A percentile compares a stretch with the other conserved stretches of the same genome.
phyloP scores from a whole-genome alignment of 345 rosid genomes.

The Leavenworthia alabamica region DNA sequence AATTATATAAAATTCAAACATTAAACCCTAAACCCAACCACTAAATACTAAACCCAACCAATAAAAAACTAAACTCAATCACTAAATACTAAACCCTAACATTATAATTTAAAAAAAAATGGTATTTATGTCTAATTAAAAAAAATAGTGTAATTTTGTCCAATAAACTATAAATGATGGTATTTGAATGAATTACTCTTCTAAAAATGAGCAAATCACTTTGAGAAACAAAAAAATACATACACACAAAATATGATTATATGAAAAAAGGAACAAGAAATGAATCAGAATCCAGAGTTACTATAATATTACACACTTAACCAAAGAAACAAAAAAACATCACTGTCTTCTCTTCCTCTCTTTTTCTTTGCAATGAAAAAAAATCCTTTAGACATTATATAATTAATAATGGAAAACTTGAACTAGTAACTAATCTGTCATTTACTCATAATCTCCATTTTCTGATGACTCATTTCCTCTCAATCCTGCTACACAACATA shows the following conservation, averaged over 20 bases:
- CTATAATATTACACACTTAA: slow-evolving; percentile 13
- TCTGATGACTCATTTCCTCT: slow-evolving; percentile 51
- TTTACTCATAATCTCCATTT: slow-evolving; percentile 55
- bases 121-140: no score
- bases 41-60: no score
- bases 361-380: slow-evolving; percentile 21
- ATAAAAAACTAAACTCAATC: no score
- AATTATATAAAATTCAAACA: no score
- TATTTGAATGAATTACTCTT: no score
- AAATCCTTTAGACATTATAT: slow-evolving; percentile 8
- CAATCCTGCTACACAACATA: slow-evolving; percentile 49
- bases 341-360: not conserved
- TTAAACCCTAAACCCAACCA: no score
- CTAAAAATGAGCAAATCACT: not conserved
- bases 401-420: slow-evolving; percentile 3
- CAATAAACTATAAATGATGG: no score
- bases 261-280: not conserved
- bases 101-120: no score
- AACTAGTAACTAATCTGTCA: slow-evolving; percentile 36
- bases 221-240: not conserved
- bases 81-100: no score
- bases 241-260: not conserved
- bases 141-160: no score
- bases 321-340: slow-evolving; percentile 18
- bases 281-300: slow-evolving; percentile 11